Evolutionary conservation across 2,329 filamentous ascomycete genomes (phyloP), one percentile per base, ranked within the genome.

Genomic region (Seiridium unicorne): DNA sequence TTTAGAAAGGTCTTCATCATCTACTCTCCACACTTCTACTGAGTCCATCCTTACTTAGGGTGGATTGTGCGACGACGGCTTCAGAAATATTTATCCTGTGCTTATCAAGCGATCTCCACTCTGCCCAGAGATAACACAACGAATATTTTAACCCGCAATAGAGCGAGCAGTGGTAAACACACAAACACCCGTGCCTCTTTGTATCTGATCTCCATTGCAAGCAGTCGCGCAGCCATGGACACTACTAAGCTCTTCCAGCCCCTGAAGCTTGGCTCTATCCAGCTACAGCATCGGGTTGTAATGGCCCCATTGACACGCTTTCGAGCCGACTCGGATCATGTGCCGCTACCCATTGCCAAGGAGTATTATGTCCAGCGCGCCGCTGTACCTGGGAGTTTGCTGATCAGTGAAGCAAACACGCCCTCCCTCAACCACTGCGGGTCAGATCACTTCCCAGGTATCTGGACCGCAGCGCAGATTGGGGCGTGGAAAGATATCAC

Each of bases 341-440:
- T 80, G 80, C 64, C 75, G 79, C 54, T 60, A 35, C 58, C 58
- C 42, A 57, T 62, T 38, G 60, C 58, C 5, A 57, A 62, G 54
- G 72, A 74, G 60, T 79, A 82, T 67, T 82, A 82, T 65, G 54
- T 64, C 2, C 77, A 82, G 60, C 72, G 79, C 3, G 73, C 77
- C 5, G 75, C 72, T 0, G 63, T 70, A 2, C 76, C 77, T 0
- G 79, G 80, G 3, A 66, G 61, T 9, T 71, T 88, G 3, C 71
- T 87, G 46, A 78, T 88, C 63, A 81, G 79, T 13, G 85, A 88
- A 70, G 84, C 78, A 2, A 82, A 81, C 9, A 75, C 81, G 59
- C 79, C 85, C 64, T 77, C 80, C 1, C 64, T 75, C 5, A 73
- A 74, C 65, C 79, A 72, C 51, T 78, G 81, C 55, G 79, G 81